phyloP scores from a whole-genome alignment of 1,284 basidiomycete genomes.

The Sporisorium scitamineum region DNA sequence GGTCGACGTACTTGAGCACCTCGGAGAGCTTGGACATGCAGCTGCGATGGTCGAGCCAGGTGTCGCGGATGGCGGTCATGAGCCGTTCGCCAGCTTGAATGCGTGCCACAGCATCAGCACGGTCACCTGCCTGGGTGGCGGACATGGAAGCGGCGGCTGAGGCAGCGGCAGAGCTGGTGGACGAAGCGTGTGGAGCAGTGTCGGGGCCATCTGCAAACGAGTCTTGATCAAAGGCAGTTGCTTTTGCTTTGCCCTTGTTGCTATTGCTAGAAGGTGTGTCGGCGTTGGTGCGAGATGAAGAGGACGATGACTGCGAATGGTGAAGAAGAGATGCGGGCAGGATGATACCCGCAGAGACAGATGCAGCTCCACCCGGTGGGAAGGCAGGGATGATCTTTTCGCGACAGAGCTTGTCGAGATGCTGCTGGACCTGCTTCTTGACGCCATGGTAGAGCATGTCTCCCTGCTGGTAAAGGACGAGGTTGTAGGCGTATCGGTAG shows the following conservation, averaged over 20 bases:
- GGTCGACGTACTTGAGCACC: conserved; percentile 89
- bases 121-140: conserved; percentile 49
- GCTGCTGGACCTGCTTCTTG: conserved; percentile 81
- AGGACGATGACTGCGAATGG: conserved; percentile 25
- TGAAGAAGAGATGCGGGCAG: conserved; percentile 72
- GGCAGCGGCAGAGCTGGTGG: conserved; percentile 14
- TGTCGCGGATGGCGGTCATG: conserved; percentile 82
- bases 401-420: conserved; percentile 83
- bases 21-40: conserved; percentile 91
- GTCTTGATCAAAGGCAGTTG: conserved; percentile 23
- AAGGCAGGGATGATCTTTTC: conserved; percentile 86
- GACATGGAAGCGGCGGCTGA: conserved; percentile 45
- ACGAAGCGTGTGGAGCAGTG: conserved; percentile 1
- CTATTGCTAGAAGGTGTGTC: conserved; percentile 4
- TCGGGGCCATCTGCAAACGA: conserved; percentile 10
- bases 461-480: conserved; percentile 76
- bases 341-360: conserved; percentile 47
- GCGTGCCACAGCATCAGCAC: conserved; percentile 61
- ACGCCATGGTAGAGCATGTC: conserved; percentile 90
- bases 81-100: conserved; percentile 82
- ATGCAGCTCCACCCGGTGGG: conserved; percentile 73
- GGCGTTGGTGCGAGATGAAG: conserved; percentile 25
- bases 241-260: conserved; percentile 57
- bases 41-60: conserved; percentile 94
- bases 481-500: conserved; percentile 72